Conservation (phyloP, 768 basidiomycete genomes). For the Tulasnella sp. region DNA sequence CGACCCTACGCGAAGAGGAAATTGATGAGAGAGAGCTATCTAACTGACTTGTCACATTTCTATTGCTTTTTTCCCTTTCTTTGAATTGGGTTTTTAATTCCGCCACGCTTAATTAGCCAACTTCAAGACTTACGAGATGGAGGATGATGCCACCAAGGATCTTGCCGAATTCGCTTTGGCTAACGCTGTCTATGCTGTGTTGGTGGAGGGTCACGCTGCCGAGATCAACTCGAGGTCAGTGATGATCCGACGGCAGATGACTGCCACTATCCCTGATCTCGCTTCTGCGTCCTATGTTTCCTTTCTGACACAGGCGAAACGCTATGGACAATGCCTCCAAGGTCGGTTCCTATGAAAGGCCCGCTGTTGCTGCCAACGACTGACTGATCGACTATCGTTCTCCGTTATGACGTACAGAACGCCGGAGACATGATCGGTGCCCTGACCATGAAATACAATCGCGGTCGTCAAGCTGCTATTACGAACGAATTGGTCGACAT, state of each 20-base stretch:
- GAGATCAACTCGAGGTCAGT: conserved; percentile 84
- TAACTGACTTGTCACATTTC: not conserved
- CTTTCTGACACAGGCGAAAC: conserved; percentile 62
- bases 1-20: not conserved
- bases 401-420: conserved; percentile 46
- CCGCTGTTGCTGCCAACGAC: not conserved
- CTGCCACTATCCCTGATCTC: not conserved
- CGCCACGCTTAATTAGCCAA: conserved; percentile 48
- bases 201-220: conserved; percentile 93
- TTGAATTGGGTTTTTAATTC: not conserved
- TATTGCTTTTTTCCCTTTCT: not conserved
- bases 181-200: conserved; percentile 91
- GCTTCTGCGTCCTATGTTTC: conserved; percentile 2
- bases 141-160: conserved; percentile 92
- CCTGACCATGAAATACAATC: conserved; percentile 93
- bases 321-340: conserved; percentile 99
- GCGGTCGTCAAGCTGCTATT: conserved; percentile 96
- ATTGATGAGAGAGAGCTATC: not conserved
- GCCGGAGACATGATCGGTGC: conserved; percentile 86
- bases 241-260: conserved; percentile 20
- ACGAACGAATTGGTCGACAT: conserved; percentile 94
- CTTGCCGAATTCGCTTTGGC: conserved; percentile 93
- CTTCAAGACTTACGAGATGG: conserved; percentile 96
- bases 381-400: not conserved
- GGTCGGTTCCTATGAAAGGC: not conserved